These are phyloP conservation scores for Tolypocladium capitatum DNA, from an alignment of 2,329 filamentous ascomycete genomes.

Conservation along the genomic window DNA sequence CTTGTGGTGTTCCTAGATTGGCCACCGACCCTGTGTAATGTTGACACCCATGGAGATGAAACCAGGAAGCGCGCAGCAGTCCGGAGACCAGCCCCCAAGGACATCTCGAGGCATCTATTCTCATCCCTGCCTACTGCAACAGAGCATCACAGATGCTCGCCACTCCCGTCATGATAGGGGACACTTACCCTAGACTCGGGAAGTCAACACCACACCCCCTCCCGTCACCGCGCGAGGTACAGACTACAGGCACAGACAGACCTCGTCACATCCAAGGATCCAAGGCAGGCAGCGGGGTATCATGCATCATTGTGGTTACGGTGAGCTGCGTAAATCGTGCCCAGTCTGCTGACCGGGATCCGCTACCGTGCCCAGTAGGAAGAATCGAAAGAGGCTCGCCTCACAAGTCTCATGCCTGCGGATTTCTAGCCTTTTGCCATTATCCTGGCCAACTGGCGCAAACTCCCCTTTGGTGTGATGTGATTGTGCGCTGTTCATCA, in stretches of 20 bases:
- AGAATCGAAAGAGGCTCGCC: background rate
- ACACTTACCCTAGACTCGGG: too few species aligned
- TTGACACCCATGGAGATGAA: too few species aligned
- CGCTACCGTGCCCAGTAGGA: background rate
- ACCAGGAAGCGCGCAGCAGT: too few species aligned
- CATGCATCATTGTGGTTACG: conserved; percentile 4
- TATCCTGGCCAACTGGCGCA: background rate
- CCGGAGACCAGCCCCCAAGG: too few species aligned
- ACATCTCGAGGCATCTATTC: too few species aligned
- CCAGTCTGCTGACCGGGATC: background rate
- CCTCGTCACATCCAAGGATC: background rate
- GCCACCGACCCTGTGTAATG: background rate
- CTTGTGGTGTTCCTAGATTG: background rate
- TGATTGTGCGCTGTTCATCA: background rate
- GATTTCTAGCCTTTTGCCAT: background rate
- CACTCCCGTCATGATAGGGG: too few species aligned
- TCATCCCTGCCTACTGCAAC: too few species aligned
- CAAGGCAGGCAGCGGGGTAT: conserved; percentile 4
- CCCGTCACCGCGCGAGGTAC: background rate
- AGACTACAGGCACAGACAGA: background rate
- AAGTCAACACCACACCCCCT: too few species aligned
- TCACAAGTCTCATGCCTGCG: background rate
- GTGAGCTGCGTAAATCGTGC: conserved; percentile 2
- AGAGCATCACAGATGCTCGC: too few species aligned
- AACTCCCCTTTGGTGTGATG: background rate